Conservation (phyloP, 257 asterid species). For the Asclepias syriaca region DNA sequence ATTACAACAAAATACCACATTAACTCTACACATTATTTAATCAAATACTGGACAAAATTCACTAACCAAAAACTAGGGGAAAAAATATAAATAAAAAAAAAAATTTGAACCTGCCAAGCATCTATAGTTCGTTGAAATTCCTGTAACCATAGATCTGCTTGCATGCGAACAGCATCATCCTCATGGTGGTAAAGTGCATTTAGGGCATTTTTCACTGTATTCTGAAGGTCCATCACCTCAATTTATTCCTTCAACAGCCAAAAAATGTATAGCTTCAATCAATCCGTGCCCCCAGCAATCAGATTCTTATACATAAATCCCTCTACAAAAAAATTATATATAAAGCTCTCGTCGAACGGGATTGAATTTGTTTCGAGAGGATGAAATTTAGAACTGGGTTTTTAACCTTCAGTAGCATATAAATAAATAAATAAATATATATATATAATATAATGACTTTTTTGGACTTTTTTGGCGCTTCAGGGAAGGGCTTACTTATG, state of each 20-base stretch:
- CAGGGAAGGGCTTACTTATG: conserved; percentile 11
- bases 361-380: neutral
- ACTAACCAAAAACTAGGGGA: neutral
- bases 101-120: conserved; percentile 87
- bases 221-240: conserved; percentile 80
- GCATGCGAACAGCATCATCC: conserved; percentile 89
- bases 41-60: neutral
- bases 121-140: conserved; percentile 90
- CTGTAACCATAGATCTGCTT: conserved; percentile 98
- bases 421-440: neutral
- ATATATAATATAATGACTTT: neutral
- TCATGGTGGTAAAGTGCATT: conserved; percentile 94
- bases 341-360: neutral
- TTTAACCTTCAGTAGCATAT: neutral
- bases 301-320: neutral
- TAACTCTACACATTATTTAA: neutral
- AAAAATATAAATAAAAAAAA: neutral
- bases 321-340: neutral
- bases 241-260: neutral
- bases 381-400: conserved; percentile 3
- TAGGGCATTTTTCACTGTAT: conserved; percentile 98
- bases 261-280: neutral
- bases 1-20: neutral
- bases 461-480: conserved; percentile 26
- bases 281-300: neutral